phyloP scores from a whole-genome alignment of 257 asterid species.

The Perilla frutescens region DNA sequence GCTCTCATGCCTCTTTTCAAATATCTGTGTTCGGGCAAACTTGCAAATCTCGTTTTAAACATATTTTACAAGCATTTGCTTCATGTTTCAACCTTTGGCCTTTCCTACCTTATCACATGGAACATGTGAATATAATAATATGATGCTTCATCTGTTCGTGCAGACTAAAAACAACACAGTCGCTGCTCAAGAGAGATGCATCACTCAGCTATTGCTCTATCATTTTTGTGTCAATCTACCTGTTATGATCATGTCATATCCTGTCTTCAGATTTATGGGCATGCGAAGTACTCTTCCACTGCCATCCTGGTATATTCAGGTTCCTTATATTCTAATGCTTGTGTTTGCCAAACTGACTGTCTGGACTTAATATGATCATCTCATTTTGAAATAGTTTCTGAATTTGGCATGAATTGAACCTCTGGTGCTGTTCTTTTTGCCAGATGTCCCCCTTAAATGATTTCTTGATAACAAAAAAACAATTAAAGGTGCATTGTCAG shows the following conservation, averaged over 20 bases:
- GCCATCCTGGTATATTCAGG: constrained; percentile 99
- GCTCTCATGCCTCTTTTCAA: no score
- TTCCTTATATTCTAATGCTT: constrained; percentile 62
- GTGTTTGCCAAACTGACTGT: constrained; percentile 36
- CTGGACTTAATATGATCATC: constrained; percentile 1
- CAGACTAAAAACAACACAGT: constrained; percentile 86
- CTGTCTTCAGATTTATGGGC: constrained; percentile 92
- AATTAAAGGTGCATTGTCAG: not conserved
- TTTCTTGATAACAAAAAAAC: not conserved
- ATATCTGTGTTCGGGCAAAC: constrained; percentile 6
- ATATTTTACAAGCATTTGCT: constrained; percentile 20
- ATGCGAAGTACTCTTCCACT: constrained; percentile 93
- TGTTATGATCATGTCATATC: constrained; percentile 89
- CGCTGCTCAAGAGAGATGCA: constrained; percentile 96
- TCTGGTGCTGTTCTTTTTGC: not conserved
- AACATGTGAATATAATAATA: constrained; percentile 2
- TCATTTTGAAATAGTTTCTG: not conserved
- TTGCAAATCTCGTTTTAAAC: not conserved
- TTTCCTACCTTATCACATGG: not conserved
- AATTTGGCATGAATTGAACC: constrained; percentile 16
- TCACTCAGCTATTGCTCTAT: constrained; percentile 82
- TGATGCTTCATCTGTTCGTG: constrained; percentile 42
- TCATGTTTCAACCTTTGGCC: not conserved
- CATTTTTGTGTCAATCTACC: constrained; percentile 96
- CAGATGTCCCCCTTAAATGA: not conserved